These are phyloP conservation scores for Closterium sp. DNA, from an alignment of 139 green algal species.

Conservation along the genomic window DNA sequence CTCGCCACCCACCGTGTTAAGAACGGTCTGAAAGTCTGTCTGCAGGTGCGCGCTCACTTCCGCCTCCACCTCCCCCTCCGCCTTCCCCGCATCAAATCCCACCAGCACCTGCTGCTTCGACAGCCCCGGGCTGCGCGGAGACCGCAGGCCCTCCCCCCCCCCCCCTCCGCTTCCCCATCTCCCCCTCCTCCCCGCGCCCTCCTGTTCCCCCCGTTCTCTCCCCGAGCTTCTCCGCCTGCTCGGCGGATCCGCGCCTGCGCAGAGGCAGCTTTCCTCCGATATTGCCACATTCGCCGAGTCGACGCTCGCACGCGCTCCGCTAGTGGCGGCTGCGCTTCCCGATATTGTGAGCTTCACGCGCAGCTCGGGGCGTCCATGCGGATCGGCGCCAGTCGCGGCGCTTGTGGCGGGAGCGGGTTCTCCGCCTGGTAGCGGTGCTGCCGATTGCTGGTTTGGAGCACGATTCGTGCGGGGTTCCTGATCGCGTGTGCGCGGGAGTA, in stretches of 20 bases:
- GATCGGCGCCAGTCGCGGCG: too few species aligned
- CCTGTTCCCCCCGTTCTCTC: neutral
- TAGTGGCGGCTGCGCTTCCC: neutral
- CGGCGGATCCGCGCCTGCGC: neutral
- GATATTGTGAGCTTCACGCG: neutral
- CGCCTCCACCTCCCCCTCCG: neutral
- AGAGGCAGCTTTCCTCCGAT: neutral
- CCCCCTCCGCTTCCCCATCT: neutral
- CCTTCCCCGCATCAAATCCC: neutral
- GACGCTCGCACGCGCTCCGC: neutral
- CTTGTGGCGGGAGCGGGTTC: too few species aligned
- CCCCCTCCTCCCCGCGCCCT: neutral
- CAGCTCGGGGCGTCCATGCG: too few species aligned
- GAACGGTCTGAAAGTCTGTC: constrained; percentile 18
- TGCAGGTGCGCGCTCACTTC: neutral
- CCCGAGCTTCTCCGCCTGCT: neutral
- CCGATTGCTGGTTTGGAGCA: too few species aligned
- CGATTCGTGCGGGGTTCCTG: too few species aligned
- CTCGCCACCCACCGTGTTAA: constrained; percentile 2
- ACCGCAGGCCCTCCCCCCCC: neutral
- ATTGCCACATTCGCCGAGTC: neutral
- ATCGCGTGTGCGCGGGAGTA: neutral
- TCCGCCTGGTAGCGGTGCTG: too few species aligned
- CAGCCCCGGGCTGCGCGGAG: neutral
- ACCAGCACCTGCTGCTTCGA: neutral